A percentile compares a stretch with the other conserved stretches of the same genome.
These are phyloP conservation scores for Lunasporangiospora selenospora DNA, from an alignment of 192 early-diverging fungal species.

Conservation along the genomic window DNA sequence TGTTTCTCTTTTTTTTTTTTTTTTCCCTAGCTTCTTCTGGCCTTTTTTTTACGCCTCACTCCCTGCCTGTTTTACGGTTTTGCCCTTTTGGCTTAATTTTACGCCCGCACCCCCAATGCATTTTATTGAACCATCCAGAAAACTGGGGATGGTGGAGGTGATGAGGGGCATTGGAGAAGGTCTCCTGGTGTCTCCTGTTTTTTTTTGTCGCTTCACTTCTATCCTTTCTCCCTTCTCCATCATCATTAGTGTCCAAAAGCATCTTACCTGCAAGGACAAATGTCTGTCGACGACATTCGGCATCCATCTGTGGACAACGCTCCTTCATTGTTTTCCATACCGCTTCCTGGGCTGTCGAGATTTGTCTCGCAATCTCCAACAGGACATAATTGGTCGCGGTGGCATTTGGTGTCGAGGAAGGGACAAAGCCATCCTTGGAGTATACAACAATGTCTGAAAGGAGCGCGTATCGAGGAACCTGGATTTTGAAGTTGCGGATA, in stretches of 20 bases:
- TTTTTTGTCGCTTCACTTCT: not conserved
- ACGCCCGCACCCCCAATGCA: no score
- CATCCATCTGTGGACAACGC: slow-evolving; percentile 23
- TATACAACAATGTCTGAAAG: slow-evolving; percentile 58
- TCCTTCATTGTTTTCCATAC: slow-evolving; percentile 37
- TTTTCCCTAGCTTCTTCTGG: not conserved
- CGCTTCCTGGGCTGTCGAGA: slow-evolving; percentile 50
- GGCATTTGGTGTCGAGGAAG: not conserved
- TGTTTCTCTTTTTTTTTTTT: not conserved
- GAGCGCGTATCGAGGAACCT: slow-evolving; percentile 56
- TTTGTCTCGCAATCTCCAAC: slow-evolving; percentile 47
- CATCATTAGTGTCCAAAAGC: not conserved
- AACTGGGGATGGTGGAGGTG: no score
- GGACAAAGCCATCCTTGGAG: slow-evolving; percentile 48
- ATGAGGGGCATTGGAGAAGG: no score
- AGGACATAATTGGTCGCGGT: slow-evolving; percentile 17
- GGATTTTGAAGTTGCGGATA: slow-evolving; percentile 62
- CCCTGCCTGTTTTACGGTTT: no score
- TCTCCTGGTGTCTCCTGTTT: not conserved
- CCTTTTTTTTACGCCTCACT: slow-evolving; percentile 7
- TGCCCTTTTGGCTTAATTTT: no score
- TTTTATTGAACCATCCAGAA: no score
- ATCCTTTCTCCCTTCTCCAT: not conserved
- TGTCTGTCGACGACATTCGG: slow-evolving; percentile 42
- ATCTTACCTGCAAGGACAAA: slow-evolving; percentile 55